These are phyloP conservation scores for Dactylorhiza incarnata DNA, from an alignment of 106 monocot genomes.

Conservation along the genomic window DNA sequence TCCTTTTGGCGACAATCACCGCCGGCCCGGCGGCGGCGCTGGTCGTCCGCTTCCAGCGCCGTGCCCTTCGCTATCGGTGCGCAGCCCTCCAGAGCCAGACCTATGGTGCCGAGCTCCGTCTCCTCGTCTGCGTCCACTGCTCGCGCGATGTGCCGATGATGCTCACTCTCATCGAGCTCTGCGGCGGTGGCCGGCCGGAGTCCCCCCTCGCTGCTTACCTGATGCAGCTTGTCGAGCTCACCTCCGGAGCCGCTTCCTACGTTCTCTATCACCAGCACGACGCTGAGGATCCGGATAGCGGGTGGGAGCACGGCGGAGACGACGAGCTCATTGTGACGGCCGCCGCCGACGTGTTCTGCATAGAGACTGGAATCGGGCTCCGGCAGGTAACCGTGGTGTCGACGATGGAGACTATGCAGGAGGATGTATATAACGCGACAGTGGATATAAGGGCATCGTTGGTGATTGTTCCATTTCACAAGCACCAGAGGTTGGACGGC, in stretches of 20 bases:
- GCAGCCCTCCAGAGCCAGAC: constrained; percentile 1
- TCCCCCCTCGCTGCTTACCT: constrained; percentile 47
- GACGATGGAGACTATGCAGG: constrained; percentile 46
- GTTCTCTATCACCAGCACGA: constrained; percentile 35
- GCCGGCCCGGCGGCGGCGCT: constrained; percentile 35
- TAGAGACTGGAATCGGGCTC: constrained; percentile 29
- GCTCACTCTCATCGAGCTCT: constrained; percentile 80
- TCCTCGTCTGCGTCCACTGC: constrained; percentile 64
- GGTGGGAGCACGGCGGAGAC: constrained; percentile 20
- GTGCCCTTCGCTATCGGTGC: constrained; percentile 16
- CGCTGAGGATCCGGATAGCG: constrained; percentile 35
- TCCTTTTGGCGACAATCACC: constrained; percentile 39
- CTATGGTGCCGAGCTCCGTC: constrained; percentile 43
- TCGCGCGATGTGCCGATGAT: constrained; percentile 53
- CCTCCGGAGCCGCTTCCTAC: constrained; percentile 48
- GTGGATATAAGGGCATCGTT: constrained; percentile 38
- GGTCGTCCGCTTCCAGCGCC: constrained; percentile 29
- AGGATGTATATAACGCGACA: constrained; percentile 48
- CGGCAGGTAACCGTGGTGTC: constrained; percentile 63
- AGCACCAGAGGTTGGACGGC: constrained; percentile 27
- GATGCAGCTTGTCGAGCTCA: constrained; percentile 69
- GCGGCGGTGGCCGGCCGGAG: constrained; percentile 25
- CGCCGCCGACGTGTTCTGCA: constrained; percentile 44
- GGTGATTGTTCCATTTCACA: constrained; percentile 64
- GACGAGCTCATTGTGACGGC: constrained; percentile 25